Evolutionary conservation across 805 yeast genomes (phyloP).

Genomic region (Saturnispora mendoncae): DNA sequence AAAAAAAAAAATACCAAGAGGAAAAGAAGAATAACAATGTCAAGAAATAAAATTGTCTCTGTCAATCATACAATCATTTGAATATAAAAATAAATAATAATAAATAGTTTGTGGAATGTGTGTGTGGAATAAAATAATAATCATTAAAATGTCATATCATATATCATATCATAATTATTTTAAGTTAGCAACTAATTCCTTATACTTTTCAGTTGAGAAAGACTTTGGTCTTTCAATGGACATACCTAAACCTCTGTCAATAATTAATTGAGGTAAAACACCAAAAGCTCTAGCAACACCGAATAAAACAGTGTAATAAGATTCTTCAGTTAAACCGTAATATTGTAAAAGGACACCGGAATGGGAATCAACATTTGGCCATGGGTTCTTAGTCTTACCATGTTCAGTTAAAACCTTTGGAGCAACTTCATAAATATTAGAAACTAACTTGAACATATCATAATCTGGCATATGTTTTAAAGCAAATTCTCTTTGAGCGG

Average conservation of each 20-base stretch:
- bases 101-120: too few species aligned
- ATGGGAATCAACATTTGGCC: constrained; percentile 88
- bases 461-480: constrained; percentile 66
- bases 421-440: constrained; percentile 72
- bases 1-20: too few species aligned
- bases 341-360: constrained; percentile 79
- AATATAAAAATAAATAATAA: too few species aligned
- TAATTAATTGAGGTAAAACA: constrained; percentile 76
- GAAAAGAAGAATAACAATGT: too few species aligned
- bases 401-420: constrained; percentile 73
- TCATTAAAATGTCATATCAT: too few species aligned
- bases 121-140: too few species aligned
- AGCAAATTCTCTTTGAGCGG: constrained; percentile 80
- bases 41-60: too few species aligned
- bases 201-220: constrained; percentile 88
- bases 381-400: constrained; percentile 88
- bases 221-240: constrained; percentile 89
- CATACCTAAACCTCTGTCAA: constrained; percentile 73
- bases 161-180: constrained; percentile 9
- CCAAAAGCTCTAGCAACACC: constrained; percentile 86
- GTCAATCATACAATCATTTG: too few species aligned
- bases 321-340: constrained; percentile 75
- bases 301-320: constrained; percentile 78
- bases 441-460: constrained; percentile 69
- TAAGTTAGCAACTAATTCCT: constrained; percentile 53